phyloP scores from a whole-genome alignment of 768 basidiomycete species.

The Cyclocybe cylindracea region DNA sequence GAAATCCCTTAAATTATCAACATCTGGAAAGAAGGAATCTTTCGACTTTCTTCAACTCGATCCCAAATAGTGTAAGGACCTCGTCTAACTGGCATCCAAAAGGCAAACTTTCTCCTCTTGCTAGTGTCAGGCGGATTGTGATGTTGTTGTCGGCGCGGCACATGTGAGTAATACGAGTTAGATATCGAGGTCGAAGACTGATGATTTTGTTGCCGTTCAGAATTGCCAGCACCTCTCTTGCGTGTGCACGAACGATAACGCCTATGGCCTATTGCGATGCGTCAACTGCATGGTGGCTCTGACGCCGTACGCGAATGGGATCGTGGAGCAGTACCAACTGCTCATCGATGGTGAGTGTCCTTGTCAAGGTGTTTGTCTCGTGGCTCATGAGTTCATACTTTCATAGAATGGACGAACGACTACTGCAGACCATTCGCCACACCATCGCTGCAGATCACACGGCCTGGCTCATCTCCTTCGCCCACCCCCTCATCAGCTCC shows the following conservation, averaged over 20 bases:
- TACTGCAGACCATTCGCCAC: conserved; percentile 8
- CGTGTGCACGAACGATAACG: conserved; percentile 9
- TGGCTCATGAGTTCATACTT: neutral
- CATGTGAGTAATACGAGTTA: conserved; percentile 1
- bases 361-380: neutral
- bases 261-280: conserved; percentile 9
- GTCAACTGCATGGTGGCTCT: conserved; percentile 13
- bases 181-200: neutral
- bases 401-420: conserved; percentile 11
- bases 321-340: conserved; percentile 6
- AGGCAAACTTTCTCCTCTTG: neutral
- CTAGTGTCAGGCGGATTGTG: conserved; percentile 12
- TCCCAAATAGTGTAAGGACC: neutral
- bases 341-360: conserved; percentile 10
- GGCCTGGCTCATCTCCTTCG: neutral
- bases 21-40: conserved; percentile 7
- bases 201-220: neutral
- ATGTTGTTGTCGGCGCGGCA: conserved; percentile 9
- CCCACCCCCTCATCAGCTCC: neutral
- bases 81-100: neutral
- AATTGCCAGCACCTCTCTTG: conserved; percentile 9
- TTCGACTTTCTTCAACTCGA: conserved; percentile 5
- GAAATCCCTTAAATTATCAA: neutral
- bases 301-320: conserved; percentile 6
- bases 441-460: conserved; percentile 5